Conservation (phyloP, 176 grass and related monocot genomes). For the Zea luxurians region DNA sequence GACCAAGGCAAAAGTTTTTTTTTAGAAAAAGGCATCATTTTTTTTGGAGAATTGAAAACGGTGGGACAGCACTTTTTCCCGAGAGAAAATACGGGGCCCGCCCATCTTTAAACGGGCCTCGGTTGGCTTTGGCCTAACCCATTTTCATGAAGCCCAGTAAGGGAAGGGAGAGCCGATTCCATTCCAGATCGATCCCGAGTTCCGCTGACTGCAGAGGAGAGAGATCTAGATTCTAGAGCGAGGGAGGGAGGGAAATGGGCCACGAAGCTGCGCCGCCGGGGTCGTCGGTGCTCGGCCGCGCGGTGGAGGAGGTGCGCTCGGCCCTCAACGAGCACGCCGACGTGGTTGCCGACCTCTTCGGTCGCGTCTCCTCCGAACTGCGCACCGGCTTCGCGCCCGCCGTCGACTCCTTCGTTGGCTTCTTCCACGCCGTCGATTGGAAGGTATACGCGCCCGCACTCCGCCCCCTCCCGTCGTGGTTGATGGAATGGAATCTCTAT, state of each 20-base stretch:
- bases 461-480: not conserved
- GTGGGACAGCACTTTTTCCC: not conserved
- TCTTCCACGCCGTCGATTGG: constrained; percentile 97
- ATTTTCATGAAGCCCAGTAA: not conserved
- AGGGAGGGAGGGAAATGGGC: not conserved
- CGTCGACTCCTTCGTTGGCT: constrained; percentile 71
- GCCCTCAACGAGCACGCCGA: constrained; percentile 83
- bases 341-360: constrained; percentile 68
- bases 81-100: not conserved
- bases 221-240: not conserved
- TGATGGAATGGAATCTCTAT: not conserved
- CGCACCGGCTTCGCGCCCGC: constrained; percentile 71
- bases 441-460: constrained; percentile 46
- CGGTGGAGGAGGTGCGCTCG: constrained; percentile 67
- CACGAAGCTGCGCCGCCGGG: not conserved
- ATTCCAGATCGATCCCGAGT: too few relatives aligned
- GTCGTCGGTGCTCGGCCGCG: constrained; percentile 36
- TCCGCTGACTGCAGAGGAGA: too few relatives aligned
- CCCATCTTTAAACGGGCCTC: not conserved
- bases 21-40: too few relatives aligned
- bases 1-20: too few relatives aligned
- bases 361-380: constrained; percentile 71
- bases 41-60: too few relatives aligned
- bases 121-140: not conserved
- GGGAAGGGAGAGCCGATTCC: not conserved